These are phyloP conservation scores for Durusdinium trenchii DNA, from an alignment of 73 alveolate genomes.

Conservation along the genomic window DNA sequence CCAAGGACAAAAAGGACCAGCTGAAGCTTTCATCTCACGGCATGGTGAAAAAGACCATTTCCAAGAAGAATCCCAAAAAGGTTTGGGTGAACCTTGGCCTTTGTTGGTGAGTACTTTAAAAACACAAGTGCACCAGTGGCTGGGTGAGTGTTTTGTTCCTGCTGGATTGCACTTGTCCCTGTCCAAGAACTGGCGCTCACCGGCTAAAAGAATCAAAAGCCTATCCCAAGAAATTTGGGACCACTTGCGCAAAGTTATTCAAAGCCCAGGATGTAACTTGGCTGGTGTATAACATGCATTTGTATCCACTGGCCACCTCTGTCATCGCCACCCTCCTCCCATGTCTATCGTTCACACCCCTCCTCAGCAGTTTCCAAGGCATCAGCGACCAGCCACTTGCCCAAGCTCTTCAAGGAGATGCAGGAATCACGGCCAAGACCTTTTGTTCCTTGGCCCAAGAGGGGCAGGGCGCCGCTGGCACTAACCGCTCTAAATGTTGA, in stretches of 20 bases:
- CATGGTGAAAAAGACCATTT: neutral
- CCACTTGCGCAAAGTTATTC: neutral
- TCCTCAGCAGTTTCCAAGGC: neutral
- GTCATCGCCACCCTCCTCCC: neutral
- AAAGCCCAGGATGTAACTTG: neutral
- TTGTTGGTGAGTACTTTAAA: neutral
- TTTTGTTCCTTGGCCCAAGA: neutral
- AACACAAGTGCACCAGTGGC: neutral
- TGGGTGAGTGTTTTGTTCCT: neutral
- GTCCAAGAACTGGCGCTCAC: neutral
- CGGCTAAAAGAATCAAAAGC: neutral
- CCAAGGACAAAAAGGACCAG: neutral
- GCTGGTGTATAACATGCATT: neutral
- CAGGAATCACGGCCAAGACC: neutral
- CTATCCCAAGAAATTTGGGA: neutral
- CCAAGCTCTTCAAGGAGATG: neutral
- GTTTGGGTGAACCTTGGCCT: conserved; percentile 1
- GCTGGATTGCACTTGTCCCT: too few relatives aligned
- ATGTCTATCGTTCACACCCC: too few relatives aligned
- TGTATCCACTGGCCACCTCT: neutral
- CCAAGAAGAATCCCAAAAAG: neutral
- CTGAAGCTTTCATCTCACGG: neutral
- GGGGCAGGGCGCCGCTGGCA: neutral
- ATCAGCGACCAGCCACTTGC: neutral
- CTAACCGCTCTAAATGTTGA: too few relatives aligned